Conservation (phyloP, 805 yeast species). For the Ogataea sp. region DNA sequence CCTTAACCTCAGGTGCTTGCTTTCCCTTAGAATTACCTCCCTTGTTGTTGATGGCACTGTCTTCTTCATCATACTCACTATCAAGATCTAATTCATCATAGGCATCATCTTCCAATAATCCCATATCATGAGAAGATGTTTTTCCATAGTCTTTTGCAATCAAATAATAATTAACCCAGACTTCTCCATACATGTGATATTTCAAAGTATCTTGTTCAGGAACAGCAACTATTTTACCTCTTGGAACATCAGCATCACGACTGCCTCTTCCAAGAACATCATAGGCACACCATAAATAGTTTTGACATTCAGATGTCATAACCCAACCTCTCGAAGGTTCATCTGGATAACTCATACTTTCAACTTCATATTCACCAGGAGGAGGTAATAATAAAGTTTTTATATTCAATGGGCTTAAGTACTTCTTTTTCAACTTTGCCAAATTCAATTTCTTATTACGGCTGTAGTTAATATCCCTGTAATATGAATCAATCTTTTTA, state of each 20-base stretch:
- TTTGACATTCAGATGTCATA: conserved; percentile 43
- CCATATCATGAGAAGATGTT: conserved; percentile 6
- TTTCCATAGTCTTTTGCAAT: conserved; percentile 9
- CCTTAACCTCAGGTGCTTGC: background rate
- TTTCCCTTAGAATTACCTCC: background rate
- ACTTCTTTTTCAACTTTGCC: conserved; percentile 27
- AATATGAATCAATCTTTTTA: conserved; percentile 34
- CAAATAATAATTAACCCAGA: conserved; percentile 42
- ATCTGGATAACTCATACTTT: conserved; percentile 23
- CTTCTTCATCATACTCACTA: conserved; percentile 4
- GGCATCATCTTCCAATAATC: conserved; percentile 23
- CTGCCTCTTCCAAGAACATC: conserved; percentile 44
- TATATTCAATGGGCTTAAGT: conserved; percentile 33
- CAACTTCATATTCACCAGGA: conserved; percentile 30
- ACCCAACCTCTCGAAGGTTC: conserved; percentile 53
- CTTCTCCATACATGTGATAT: conserved; percentile 37
- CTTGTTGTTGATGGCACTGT: background rate
- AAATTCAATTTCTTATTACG: conserved; percentile 17
- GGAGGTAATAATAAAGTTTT: conserved; percentile 46
- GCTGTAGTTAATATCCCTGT: conserved; percentile 27
- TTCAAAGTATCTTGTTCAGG: conserved; percentile 20
- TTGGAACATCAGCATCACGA: conserved; percentile 27
- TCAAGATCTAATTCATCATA: conserved; percentile 23
- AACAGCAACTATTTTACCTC: conserved; percentile 38
- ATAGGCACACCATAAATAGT: conserved; percentile 56